Conservation (phyloP, 1,284 basidiomycete genomes). For the Phellinidium pouzarii region DNA sequence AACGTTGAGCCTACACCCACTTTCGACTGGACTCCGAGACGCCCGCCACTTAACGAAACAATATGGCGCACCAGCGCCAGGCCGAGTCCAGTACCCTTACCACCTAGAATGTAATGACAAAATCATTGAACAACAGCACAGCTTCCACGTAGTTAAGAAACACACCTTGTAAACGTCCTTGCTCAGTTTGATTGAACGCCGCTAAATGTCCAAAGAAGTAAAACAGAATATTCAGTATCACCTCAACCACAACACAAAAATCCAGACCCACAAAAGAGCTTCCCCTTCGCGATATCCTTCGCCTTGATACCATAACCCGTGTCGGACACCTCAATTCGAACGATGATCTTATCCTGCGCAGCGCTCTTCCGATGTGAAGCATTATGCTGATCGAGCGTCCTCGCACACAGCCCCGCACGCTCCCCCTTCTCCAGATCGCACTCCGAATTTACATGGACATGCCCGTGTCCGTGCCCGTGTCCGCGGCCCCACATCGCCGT, state of each 20-base stretch:
- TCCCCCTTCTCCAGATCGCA: conserved; percentile 13
- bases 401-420: conserved; percentile 32
- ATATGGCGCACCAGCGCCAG: conserved; percentile 86
- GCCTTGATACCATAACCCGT: conserved; percentile 73
- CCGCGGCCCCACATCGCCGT: too few relatives aligned
- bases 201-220: conserved; percentile 31
- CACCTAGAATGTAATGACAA: conserved; percentile 26
- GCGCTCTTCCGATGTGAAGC: conserved; percentile 30
- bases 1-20: conserved; percentile 62
- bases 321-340: conserved; percentile 76
- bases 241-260: background rate
- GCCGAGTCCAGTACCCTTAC: conserved; percentile 86
- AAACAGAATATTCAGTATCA: background rate
- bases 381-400: conserved; percentile 47
- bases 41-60: conserved; percentile 75
- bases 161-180: conserved; percentile 70
- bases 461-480: background rate
- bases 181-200: conserved; percentile 73
- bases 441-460: background rate
- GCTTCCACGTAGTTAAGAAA: conserved; percentile 8
- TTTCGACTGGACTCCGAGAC: conserved; percentile 67
- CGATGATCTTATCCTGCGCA: conserved; percentile 54
- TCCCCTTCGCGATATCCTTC: conserved; percentile 66
- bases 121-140: background rate
- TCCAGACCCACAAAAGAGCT: conserved; percentile 61